Base-by-base conservation (phyloP, 257 asterid species). In the Fraxinus quadrangulata region DNA sequence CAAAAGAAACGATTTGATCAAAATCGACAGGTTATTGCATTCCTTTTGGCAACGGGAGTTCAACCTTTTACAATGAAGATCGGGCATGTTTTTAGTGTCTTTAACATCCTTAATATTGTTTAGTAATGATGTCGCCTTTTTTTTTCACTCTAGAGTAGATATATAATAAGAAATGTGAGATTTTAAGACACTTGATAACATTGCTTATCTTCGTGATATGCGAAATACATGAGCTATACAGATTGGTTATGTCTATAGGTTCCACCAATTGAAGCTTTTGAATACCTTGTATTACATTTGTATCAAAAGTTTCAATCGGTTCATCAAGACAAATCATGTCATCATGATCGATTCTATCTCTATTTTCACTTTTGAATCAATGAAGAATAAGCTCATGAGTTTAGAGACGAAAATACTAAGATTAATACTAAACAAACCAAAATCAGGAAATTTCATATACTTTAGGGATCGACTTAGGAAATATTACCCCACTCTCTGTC, bases 21-120 rank as follows among this genome's bases (percentile, higher is more conserved):
- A 67, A 63, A 49, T 59, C 59, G 19, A 80, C 80, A 30, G 94
- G 51, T 56, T 56, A 56, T 56, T n/a, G 89, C 86, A 14, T 74
- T 83, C 76, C 30, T 91, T 0, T 78, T 91, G 81, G 97, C 92
- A 51, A 87, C 72, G 19, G 97, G 93, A 78, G 95, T 87, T 56
- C 30, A 5, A 56, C 26, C 67, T 56, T 56, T 56, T 56, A 11
- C 66, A 56, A 5, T 49, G 59, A 40, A 40, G 40, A 37, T 37
- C 40, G 40, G 10, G 40, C 40, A 37, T 37, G 40, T 37, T 37
- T 37, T 37, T 6, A 37, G 40, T 37, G 17, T 11, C 49, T 49
- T 49, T 4, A 3, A 49, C 61, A 0, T 47, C 3, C n/a, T 1
- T 49, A 49, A 4, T 49, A 49, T 4, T 4, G 7, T 16, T 14